These are phyloP conservation scores for slime mould (Dictyostelium discoideum) DNA, from an alignment of 78 protist species.

Conservation along the genomic window DNA sequence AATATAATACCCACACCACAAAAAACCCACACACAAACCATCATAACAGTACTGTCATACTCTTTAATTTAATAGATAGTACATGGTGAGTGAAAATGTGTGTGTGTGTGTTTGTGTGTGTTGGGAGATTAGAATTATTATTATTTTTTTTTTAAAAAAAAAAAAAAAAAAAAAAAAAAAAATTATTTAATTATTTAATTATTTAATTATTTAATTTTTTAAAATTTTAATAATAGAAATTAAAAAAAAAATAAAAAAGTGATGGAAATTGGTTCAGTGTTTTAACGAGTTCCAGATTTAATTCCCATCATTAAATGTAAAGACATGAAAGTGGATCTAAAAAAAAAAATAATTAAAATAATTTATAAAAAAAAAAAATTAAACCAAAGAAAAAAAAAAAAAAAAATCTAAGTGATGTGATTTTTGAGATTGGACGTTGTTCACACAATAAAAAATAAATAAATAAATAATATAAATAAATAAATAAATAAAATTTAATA, in stretches of 20 bases:
- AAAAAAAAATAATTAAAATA: no score
- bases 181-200: no score
- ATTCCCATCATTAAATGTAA: neutral
- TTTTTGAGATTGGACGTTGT: neutral
- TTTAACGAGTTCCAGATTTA: neutral
- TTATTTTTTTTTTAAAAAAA: no score
- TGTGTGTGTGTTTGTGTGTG: neutral
- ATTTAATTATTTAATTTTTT: no score
- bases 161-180: no score
- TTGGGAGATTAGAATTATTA: neutral
- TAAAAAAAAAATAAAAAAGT: neutral
- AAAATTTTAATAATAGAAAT: no score
- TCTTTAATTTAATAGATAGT: neutral
- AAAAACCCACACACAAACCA: neutral
- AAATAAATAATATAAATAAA: no score
- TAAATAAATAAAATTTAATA: no score
- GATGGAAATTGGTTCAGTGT: neutral
- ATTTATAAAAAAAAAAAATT: no score
- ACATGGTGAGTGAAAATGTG: neutral
- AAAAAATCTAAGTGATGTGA: neutral
- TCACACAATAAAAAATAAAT: neutral
- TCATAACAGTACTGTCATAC: neutral
- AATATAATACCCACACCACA: neutral
- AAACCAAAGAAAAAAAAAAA: no score
- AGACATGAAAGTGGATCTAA: neutral